Percentiles rank a stretch among this genome's conserved stretches.
Conservation (phyloP, 2,329 filamentous ascomycete genomes). For the Macrophomina pseudophaseolina region DNA sequence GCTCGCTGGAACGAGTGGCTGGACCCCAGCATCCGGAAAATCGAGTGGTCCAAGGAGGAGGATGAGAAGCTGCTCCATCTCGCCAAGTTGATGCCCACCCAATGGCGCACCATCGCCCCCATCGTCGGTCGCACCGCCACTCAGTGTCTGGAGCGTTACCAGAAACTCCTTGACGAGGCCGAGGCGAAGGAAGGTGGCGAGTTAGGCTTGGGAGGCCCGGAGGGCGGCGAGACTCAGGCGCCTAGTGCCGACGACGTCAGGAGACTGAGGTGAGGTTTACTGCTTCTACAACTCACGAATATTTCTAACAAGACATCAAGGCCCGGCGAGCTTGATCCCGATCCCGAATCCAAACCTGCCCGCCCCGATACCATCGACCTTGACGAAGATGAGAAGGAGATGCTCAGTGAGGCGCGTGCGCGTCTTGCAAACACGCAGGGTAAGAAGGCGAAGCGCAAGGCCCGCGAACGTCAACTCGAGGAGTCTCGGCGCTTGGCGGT, state of each 20-base stretch:
- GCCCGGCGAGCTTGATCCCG: conserved; percentile 96
- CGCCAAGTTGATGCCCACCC: conserved; percentile 97
- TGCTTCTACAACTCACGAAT: neutral
- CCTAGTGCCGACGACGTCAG: conserved; percentile 93
- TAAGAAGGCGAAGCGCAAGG: conserved; percentile 98
- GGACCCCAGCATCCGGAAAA: conserved; percentile 96
- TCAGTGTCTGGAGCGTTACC: conserved; percentile 95
- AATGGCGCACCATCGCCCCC: conserved; percentile 98
- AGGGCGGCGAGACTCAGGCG: conserved; percentile 83
- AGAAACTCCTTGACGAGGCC: conserved; percentile 94
- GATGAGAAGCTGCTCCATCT: conserved; percentile 96
- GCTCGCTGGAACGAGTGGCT: conserved; percentile 98
- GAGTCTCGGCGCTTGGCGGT: conserved; percentile 89
- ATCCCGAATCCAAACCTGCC: conserved; percentile 94
- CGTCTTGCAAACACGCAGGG: conserved; percentile 97
- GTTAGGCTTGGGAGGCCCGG: conserved; percentile 81
- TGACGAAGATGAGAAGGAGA: conserved; percentile 99
- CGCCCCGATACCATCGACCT: conserved; percentile 96
- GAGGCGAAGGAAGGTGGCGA: conserved; percentile 84
- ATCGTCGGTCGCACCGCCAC: conserved; percentile 96
- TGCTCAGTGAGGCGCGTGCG: conserved; percentile 96
- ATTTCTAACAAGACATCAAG: conserved; percentile 7
- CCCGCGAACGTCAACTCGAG: conserved; percentile 91
- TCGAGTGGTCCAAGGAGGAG: conserved; percentile 98
- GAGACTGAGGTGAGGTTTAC: conserved; percentile 56